Conservation (phyloP, 2,329 filamentous ascomycete genomes). For the Stemphylium lycopersici region DNA sequence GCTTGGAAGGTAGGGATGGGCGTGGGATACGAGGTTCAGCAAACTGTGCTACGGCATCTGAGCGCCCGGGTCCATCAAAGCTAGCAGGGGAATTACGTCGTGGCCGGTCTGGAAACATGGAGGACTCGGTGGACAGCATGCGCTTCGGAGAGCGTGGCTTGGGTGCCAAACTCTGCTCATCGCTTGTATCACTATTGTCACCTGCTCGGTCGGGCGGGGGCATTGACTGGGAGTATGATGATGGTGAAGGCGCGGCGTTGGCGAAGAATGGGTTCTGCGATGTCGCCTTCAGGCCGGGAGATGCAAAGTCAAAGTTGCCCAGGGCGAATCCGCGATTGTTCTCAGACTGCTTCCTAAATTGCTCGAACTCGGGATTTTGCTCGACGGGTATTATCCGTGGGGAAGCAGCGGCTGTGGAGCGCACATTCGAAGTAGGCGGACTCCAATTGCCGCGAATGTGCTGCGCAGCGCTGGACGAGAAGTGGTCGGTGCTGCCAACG, state of each 20-base stretch:
- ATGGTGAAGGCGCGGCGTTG: slow-evolving; percentile 37
- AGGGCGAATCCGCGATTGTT: slow-evolving; percentile 58
- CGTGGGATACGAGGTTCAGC: slow-evolving; percentile 39
- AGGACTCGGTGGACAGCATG: slow-evolving; percentile 54
- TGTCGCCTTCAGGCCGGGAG: slow-evolving; percentile 34
- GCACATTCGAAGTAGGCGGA: slow-evolving; percentile 71
- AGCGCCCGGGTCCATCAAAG: slow-evolving; percentile 47
- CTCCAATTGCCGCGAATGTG: slow-evolving; percentile 77
- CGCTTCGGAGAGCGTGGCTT: slow-evolving; percentile 57
- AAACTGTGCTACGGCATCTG: slow-evolving; percentile 44
- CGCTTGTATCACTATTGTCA: slow-evolving; percentile 22
- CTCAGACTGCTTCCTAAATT: slow-evolving; percentile 73
- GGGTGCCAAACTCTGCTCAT: slow-evolving; percentile 25
- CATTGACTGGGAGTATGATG: slow-evolving; percentile 32
- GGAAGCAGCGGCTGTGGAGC: slow-evolving; percentile 70
- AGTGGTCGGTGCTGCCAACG: slow-evolving; percentile 63
- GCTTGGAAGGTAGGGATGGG: slow-evolving; percentile 40
- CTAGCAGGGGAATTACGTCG: slow-evolving; percentile 56
- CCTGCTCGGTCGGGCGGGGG: slow-evolving; percentile 19
- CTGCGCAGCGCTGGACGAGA: slow-evolving; percentile 64
- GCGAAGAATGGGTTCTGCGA: slow-evolving; percentile 35
- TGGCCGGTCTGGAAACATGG: slow-evolving; percentile 50
- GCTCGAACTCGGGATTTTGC: slow-evolving; percentile 81
- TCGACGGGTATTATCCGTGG: slow-evolving; percentile 74
- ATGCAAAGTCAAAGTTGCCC: slow-evolving; percentile 52